phyloP scores from a whole-genome alignment of 345 rosid genomes.

The Rhizophora mangle region DNA sequence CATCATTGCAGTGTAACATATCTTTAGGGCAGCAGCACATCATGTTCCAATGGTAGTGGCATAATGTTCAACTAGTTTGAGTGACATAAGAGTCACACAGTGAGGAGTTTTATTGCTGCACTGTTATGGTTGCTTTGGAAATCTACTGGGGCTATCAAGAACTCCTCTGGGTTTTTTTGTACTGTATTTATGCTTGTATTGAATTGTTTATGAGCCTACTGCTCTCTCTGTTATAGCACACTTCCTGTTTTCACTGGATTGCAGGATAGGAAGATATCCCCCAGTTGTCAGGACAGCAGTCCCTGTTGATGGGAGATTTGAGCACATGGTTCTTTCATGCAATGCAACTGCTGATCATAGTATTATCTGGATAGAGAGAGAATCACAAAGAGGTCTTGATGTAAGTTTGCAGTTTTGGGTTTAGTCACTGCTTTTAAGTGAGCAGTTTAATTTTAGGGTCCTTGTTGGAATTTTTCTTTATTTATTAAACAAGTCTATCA shows the following conservation, averaged over 20 bases:
- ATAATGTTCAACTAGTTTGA: too few species aligned
- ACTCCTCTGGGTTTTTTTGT: background rate
- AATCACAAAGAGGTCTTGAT: constrained; percentile 76
- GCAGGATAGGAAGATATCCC: constrained; percentile 83
- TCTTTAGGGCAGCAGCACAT: background rate
- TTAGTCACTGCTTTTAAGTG: background rate
- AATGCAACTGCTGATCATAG: constrained; percentile 88
- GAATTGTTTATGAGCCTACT: background rate
- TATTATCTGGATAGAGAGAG: constrained; percentile 82
- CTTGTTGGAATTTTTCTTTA: background rate
- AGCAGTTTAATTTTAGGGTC: background rate
- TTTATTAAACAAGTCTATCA: too few species aligned
- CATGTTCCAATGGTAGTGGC: background rate
- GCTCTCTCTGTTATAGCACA: background rate
- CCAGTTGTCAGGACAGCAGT: constrained; percentile 96
- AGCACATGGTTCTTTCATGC: constrained; percentile 83
- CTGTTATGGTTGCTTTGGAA: too few species aligned
- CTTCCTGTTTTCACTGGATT: constrained; percentile 13
- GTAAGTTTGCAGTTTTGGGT: constrained; percentile 38
- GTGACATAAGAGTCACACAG: too few species aligned
- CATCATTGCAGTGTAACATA: background rate
- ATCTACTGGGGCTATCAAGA: background rate
- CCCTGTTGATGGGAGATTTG: constrained; percentile 96
- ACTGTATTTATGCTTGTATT: background rate
- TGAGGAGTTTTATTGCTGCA: too few species aligned